These are phyloP conservation scores for Penicillium brasilianum DNA, from an alignment of 2,329 filamentous ascomycete genomes.

Conservation along the genomic window DNA sequence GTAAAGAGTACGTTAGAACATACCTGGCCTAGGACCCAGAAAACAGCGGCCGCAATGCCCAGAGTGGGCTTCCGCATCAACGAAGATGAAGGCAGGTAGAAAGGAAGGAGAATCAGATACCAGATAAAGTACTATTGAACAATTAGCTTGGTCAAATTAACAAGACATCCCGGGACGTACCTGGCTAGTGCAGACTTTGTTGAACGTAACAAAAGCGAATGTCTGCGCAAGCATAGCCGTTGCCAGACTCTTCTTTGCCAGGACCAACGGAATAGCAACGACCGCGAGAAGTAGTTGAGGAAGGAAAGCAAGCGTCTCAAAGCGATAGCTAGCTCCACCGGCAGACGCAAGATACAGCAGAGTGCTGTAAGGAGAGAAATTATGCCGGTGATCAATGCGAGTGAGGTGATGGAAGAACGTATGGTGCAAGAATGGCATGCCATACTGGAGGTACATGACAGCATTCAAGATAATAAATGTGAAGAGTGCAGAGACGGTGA, in stretches of 20 bases:
- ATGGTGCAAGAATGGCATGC: slow-evolving; percentile 79
- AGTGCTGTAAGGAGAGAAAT: slow-evolving; percentile 96
- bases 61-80: slow-evolving; percentile 65
- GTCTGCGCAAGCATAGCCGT: slow-evolving; percentile 92
- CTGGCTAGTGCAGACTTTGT: slow-evolving; percentile 98
- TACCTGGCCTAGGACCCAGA: slow-evolving; percentile 79
- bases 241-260: slow-evolving; percentile 82
- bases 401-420: slow-evolving; percentile 93
- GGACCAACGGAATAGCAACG: slow-evolving; percentile 72
- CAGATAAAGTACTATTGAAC: slow-evolving; percentile 85
- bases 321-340: slow-evolving; percentile 47
- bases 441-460: slow-evolving; percentile 80
- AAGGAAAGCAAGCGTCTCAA: slow-evolving; percentile 85
- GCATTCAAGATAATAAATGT: slow-evolving; percentile 77
- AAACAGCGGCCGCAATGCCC: slow-evolving; percentile 67
- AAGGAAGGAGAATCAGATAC: slow-evolving; percentile 92
- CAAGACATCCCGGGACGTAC: slow-evolving; percentile 51
- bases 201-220: slow-evolving; percentile 95
- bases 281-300: slow-evolving; percentile 85
- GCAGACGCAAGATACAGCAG: slow-evolving; percentile 86
- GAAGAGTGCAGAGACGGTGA: slow-evolving; percentile 64
- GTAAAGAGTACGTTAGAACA: neutral
- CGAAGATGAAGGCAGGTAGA: slow-evolving; percentile 83
- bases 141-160: neutral
- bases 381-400: slow-evolving; percentile 94